Conservation (phyloP, 495 filamentous ascomycete species). For the Annulohypoxylon stygium region DNA sequence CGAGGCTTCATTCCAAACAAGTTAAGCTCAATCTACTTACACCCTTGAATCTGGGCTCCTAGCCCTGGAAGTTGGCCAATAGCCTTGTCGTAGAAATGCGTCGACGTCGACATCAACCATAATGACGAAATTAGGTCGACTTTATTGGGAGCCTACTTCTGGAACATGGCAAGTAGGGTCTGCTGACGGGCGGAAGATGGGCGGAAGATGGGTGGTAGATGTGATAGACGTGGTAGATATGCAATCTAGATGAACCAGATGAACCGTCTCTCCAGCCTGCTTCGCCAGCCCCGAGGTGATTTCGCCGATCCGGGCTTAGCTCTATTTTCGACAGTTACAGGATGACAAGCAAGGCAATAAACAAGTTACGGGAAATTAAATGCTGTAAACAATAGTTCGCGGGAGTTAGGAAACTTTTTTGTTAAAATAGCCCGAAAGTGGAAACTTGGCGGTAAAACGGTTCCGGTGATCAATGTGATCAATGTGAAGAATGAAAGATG, state of each 20-base stretch:
- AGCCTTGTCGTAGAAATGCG: slow-evolving; percentile 56
- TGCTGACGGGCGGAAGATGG: slow-evolving; percentile 2
- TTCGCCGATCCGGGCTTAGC: slow-evolving; percentile 34
- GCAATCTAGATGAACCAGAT: slow-evolving; percentile 6
- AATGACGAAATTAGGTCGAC: slow-evolving; percentile 32
- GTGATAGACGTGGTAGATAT: slow-evolving; percentile 5
- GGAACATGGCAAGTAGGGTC: slow-evolving; percentile 34
- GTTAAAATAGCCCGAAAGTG: slow-evolving; percentile 7
- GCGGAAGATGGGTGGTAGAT: slow-evolving; percentile 5
- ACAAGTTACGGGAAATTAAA: slow-evolving; percentile 5
- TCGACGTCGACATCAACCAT: slow-evolving; percentile 59
- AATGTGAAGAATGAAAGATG: not conserved
- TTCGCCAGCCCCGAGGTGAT: slow-evolving; percentile 18
- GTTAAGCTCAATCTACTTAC: slow-evolving; percentile 50
- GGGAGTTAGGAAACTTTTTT: slow-evolving; percentile 10
- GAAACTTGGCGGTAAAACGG: not conserved
- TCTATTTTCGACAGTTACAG: slow-evolving; percentile 18
- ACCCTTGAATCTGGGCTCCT: slow-evolving; percentile 53
- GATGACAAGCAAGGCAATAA: slow-evolving; percentile 1
- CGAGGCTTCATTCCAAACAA: slow-evolving; percentile 8
- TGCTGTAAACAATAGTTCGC: not conserved
- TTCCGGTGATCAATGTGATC: slow-evolving; percentile 7
- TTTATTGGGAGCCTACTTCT: slow-evolving; percentile 34
- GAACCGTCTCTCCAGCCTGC: slow-evolving; percentile 18
- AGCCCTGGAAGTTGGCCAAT: slow-evolving; percentile 59